Conservation (phyloP, 2,329 filamentous ascomycete species). For the Alternaria gaisen region DNA sequence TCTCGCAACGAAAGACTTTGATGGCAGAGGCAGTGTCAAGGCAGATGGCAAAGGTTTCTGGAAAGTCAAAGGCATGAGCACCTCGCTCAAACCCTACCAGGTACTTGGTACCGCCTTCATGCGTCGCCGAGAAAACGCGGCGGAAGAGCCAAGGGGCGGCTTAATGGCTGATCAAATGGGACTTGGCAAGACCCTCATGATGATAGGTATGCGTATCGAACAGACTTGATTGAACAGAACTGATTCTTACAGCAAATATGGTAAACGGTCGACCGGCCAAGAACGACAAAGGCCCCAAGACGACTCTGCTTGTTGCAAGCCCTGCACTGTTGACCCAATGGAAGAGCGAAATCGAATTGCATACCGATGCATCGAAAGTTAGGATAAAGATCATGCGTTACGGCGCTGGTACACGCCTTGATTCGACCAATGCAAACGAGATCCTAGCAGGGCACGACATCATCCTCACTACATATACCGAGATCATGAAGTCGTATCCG, state of each 20-base stretch:
- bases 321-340: slow-evolving; percentile 55
- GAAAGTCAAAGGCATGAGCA: slow-evolving; percentile 60
- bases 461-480: slow-evolving; percentile 55
- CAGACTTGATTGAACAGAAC: not conserved
- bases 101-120: slow-evolving; percentile 64
- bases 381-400: slow-evolving; percentile 39
- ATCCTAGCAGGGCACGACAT: slow-evolving; percentile 40
- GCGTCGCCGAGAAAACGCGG: slow-evolving; percentile 59
- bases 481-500: slow-evolving; percentile 55
- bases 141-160: slow-evolving; percentile 50
- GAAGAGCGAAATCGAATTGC: slow-evolving; percentile 43
- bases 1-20: slow-evolving; percentile 54
- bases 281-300: slow-evolving; percentile 22
- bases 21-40: slow-evolving; percentile 49
- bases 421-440: slow-evolving; percentile 24
- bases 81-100: slow-evolving; percentile 60
- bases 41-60: slow-evolving; percentile 50
- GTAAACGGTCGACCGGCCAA: slow-evolving; percentile 48
- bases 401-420: slow-evolving; percentile 31
- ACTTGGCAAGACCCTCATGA: slow-evolving; percentile 54
- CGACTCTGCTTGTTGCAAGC: slow-evolving; percentile 56
- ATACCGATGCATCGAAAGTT: slow-evolving; percentile 26
- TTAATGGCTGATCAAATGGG: slow-evolving; percentile 56
- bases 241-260: slow-evolving; percentile 51
- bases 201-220: slow-evolving; percentile 34